Conservation (phyloP, 495 filamentous ascomycete species). For the Penicillium salamii region DNA sequence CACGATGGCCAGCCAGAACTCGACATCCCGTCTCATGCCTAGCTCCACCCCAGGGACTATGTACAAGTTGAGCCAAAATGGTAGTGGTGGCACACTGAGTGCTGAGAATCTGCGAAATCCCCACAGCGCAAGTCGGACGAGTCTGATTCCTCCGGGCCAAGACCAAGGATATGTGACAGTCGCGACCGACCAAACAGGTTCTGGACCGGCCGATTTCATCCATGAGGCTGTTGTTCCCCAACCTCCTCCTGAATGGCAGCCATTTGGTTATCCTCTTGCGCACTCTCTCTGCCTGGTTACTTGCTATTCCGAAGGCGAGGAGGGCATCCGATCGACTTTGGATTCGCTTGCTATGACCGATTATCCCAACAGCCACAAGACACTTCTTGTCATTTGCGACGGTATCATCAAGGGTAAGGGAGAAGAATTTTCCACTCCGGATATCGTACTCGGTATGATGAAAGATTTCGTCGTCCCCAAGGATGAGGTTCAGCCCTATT, state of each 20-base stretch:
- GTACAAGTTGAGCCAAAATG: constrained; percentile 68
- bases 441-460: constrained; percentile 91
- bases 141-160: constrained; percentile 40
- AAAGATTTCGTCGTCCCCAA: constrained; percentile 78
- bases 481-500: constrained; percentile 81
- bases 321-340: constrained; percentile 87
- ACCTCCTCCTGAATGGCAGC: constrained; percentile 95
- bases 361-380: constrained; percentile 98
- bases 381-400: constrained; percentile 93
- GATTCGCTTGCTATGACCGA: constrained; percentile 98
- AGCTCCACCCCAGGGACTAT: constrained; percentile 52
- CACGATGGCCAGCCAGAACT: constrained; percentile 95
- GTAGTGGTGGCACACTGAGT: constrained; percentile 58
- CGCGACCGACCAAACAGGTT: constrained; percentile 62
- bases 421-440: constrained; percentile 82
- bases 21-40: constrained; percentile 68
- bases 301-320: constrained; percentile 94
- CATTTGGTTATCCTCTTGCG: constrained; percentile 91
- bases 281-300: constrained; percentile 94
- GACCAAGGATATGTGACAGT: constrained; percentile 52
- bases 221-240: constrained; percentile 96
- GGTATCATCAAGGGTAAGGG: constrained; percentile 97
- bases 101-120: constrained; percentile 40
- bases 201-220: constrained; percentile 89
- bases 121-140: constrained; percentile 48